Evolutionary conservation across 1,139 yeast species (phyloP).

Genomic region (Lodderomyces beijingensis): DNA sequence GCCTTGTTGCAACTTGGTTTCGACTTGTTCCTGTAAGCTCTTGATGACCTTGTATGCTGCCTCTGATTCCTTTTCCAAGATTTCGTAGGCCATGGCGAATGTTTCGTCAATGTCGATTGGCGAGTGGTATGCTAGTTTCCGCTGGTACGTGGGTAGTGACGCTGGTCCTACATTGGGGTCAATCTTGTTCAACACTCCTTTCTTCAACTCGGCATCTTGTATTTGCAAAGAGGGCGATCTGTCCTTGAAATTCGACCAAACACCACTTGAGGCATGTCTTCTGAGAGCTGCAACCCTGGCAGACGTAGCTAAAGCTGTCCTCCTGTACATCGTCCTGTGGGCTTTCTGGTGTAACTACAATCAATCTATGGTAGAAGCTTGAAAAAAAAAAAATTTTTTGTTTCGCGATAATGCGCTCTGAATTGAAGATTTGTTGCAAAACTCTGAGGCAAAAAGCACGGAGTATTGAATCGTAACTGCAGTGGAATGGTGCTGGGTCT

Average conservation of each 20-base stretch:
- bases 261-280: too few relatives aligned
- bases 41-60: slow-evolving; percentile 20
- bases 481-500: too few relatives aligned
- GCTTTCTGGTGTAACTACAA: too few relatives aligned
- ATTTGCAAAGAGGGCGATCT: slow-evolving; percentile 40
- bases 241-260: slow-evolving; percentile 45
- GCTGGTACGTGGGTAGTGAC: slow-evolving; percentile 17
- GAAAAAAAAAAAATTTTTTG: too few relatives aligned
- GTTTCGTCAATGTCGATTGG: slow-evolving; percentile 71
- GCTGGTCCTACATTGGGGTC: slow-evolving; percentile 26
- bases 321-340: slow-evolving; percentile 1
- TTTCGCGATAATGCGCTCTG: too few relatives aligned
- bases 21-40: slow-evolving; percentile 10
- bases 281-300: slow-evolving; percentile 6
- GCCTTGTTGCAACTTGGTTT: slow-evolving; percentile 5
- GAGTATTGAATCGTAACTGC: too few relatives aligned
- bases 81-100: slow-evolving; percentile 62
- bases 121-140: slow-evolving; percentile 46
- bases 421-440: too few relatives aligned
- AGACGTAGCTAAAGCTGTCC: background rate
- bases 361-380: too few relatives aligned
- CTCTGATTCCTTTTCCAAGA: slow-evolving; percentile 46
- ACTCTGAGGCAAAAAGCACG: too few relatives aligned
- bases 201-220: slow-evolving; percentile 23
- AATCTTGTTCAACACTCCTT: slow-evolving; percentile 32